Evolutionary conservation across 2,329 filamentous ascomycete genomes (phyloP).

Genomic region (Gnomoniopsis smithogilvyi): DNA sequence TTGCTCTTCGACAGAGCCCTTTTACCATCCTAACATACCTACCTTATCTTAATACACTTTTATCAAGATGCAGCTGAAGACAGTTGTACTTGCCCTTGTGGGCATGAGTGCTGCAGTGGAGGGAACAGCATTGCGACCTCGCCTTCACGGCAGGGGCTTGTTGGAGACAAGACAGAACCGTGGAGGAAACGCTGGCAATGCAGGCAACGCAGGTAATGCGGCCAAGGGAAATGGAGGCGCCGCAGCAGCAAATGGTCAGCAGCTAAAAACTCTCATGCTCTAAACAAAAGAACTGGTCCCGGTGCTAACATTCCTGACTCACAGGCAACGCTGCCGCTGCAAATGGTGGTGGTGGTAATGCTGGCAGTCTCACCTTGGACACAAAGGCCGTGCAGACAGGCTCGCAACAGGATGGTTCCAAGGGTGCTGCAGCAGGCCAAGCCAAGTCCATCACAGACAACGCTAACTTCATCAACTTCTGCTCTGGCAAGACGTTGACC

Average conservation of each 20-base stretch:
- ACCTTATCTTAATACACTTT: neutral
- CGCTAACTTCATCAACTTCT: slow-evolving; percentile 65
- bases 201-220: neutral
- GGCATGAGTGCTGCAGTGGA: slow-evolving; percentile 44
- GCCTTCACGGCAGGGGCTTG: slow-evolving; percentile 22
- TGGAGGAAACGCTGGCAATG: neutral
- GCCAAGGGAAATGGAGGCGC: neutral
- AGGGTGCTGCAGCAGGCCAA: slow-evolving; percentile 41
- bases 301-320: neutral
- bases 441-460: slow-evolving; percentile 51
- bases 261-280: neutral
- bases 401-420: slow-evolving; percentile 41
- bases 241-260: no score
- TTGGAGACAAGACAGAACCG: slow-evolving; percentile 40
- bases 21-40: neutral
- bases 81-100: slow-evolving; percentile 45
- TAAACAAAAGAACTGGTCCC: neutral
- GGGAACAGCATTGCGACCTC: slow-evolving; percentile 38
- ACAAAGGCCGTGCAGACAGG: slow-evolving; percentile 27
- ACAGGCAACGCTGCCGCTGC: slow-evolving; percentile 2
- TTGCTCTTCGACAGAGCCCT: slow-evolving; percentile 10
- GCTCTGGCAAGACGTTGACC: slow-evolving; percentile 50
- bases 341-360: slow-evolving; percentile 23
- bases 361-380: slow-evolving; percentile 27
- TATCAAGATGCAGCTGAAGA: slow-evolving; percentile 51